phyloP scores from a whole-genome alignment of 192 early-diverging fungal species.

The Coemansia sp. region DNA sequence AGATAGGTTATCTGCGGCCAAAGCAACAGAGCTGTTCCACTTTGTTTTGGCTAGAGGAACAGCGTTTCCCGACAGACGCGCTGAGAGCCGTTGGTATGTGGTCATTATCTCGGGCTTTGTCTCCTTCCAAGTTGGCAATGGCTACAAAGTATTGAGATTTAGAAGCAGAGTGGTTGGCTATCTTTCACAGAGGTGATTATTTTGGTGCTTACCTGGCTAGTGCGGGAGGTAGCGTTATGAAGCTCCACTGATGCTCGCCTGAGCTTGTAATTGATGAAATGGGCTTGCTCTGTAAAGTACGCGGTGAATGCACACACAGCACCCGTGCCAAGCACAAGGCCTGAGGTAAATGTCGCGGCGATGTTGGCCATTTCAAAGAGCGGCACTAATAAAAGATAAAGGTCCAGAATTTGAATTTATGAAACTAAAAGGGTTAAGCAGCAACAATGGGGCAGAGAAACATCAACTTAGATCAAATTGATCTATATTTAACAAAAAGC shows the following conservation, averaged over 20 bases:
- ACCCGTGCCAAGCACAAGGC: conserved; percentile 42
- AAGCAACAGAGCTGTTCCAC: conserved; percentile 32
- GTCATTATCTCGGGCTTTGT: conserved; percentile 22
- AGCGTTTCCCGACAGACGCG: conserved; percentile 33
- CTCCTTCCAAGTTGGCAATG: conserved; percentile 20
- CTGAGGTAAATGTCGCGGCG: conserved; percentile 41
- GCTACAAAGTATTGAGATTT: not conserved
- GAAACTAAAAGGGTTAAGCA: not conserved
- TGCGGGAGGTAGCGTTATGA: conserved; percentile 13
- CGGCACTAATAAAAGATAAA: not conserved
- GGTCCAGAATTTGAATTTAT: conserved; percentile 5
- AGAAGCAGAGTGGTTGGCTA: not conserved
- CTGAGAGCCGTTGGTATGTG: conserved; percentile 26
- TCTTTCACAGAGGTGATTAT: not conserved
- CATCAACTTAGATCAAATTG: too few species aligned
- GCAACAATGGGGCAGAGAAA: not conserved
- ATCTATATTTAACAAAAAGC: too few species aligned
- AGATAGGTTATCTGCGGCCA: conserved; percentile 11
- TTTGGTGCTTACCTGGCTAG: conserved; percentile 18
- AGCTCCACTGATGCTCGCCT: conserved; percentile 31
- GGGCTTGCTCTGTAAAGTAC: conserved; percentile 35
- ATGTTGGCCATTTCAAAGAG: conserved; percentile 43
- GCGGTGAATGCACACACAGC: conserved; percentile 43
- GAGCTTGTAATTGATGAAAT: conserved; percentile 32
- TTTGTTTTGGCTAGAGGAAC: conserved; percentile 43